Conservation (phyloP, 208 protist genomes). For the Leishmania guyanensis region DNA sequence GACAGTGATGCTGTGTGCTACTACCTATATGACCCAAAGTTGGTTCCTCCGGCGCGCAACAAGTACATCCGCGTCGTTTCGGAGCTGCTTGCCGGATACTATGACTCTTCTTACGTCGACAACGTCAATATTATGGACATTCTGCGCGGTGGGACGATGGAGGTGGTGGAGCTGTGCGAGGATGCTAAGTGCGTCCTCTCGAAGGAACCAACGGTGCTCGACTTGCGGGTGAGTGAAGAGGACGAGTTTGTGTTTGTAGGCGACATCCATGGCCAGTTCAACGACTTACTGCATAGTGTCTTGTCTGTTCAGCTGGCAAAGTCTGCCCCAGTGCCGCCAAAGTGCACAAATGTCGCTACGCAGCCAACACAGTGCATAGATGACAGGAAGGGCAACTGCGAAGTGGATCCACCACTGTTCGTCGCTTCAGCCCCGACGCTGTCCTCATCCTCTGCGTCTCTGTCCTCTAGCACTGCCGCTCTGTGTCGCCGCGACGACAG, state of each 20-base stretch:
- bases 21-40: conserved; percentile 67
- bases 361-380: background rate
- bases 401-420: background rate
- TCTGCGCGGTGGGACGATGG: conserved; percentile 47
- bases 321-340: conserved; percentile 10
- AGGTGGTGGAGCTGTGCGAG: conserved; percentile 57
- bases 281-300: conserved; percentile 70
- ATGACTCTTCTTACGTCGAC: conserved; percentile 37
- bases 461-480: background rate
- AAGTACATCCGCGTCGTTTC: conserved; percentile 77
- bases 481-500: conserved; percentile 10
- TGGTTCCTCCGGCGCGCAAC: conserved; percentile 42
- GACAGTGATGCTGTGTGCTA: conserved; percentile 12
- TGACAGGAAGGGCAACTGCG: background rate
- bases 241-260: conserved; percentile 81
- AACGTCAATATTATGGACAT: conserved; percentile 62
- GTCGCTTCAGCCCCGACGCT: background rate
- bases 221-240: conserved; percentile 40
- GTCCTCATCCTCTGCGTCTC: background rate
- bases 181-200: conserved; percentile 48
- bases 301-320: conserved; percentile 60
- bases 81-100: conserved; percentile 56
- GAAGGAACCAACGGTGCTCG: conserved; percentile 55
- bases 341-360: background rate
- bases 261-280: conserved; percentile 90